Evolutionary conservation across 2,329 filamentous ascomycete genomes (phyloP).

Genomic region (Ilyonectria destructans): DNA sequence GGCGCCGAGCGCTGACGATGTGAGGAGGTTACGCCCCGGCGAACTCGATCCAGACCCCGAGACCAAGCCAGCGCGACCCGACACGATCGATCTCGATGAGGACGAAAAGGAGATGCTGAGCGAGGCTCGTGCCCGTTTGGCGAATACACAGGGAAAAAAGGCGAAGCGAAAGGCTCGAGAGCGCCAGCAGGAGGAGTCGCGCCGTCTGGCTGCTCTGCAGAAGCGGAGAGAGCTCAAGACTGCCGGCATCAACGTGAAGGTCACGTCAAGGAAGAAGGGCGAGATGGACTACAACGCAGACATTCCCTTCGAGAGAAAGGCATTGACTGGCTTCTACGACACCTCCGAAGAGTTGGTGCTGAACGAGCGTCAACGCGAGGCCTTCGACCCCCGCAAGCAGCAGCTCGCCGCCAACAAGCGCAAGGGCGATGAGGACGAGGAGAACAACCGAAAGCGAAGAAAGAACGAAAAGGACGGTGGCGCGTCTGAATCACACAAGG

Average conservation of each 20-base stretch:
- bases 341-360: constrained; percentile 84
- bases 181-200: constrained; percentile 94
- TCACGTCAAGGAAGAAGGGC: constrained; percentile 90
- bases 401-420: constrained; percentile 91
- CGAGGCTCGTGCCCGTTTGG: constrained; percentile 94
- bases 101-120: constrained; percentile 99
- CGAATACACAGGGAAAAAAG: constrained; percentile 99
- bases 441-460: constrained; percentile 85
- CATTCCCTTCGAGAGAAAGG: constrained; percentile 96
- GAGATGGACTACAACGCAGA: constrained; percentile 99
- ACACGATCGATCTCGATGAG: constrained; percentile 98
- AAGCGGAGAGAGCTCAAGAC: constrained; percentile 98
- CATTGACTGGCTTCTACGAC: constrained; percentile 92
- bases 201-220: constrained; percentile 90
- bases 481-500: constrained; percentile 84
- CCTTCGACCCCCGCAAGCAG: constrained; percentile 94
- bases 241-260: constrained; percentile 98
- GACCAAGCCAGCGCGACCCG: constrained; percentile 93
- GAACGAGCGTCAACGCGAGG: constrained; percentile 88
- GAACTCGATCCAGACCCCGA: constrained; percentile 98
- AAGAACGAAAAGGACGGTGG: constrained; percentile 89
- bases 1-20: constrained; percentile 93
- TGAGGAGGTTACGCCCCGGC: constrained; percentile 88
- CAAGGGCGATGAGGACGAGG: constrained; percentile 92
- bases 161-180: constrained; percentile 98